Evolutionary conservation across 1,284 basidiomycete species (phyloP).

Genomic region (Malassezia restricta): DNA sequence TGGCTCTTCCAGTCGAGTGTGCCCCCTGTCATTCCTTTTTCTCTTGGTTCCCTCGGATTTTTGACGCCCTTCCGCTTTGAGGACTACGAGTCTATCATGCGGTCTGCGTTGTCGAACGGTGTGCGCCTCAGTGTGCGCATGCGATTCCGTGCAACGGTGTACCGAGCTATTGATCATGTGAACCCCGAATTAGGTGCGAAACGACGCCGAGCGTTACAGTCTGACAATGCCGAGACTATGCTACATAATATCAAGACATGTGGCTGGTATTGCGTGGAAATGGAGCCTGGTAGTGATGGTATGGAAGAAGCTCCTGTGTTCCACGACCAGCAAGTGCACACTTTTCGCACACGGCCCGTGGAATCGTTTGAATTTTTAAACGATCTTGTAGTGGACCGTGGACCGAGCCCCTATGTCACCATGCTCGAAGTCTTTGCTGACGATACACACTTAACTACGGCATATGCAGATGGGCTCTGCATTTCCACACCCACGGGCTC

Average conservation of each 20-base stretch:
- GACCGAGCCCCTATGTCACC: slow-evolving; percentile 94
- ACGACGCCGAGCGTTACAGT: slow-evolving; percentile 30
- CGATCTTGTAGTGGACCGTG: slow-evolving; percentile 92
- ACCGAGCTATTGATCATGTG: slow-evolving; percentile 48
- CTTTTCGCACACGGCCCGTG: slow-evolving; percentile 83
- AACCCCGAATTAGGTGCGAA: neutral
- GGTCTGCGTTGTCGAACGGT: slow-evolving; percentile 76
- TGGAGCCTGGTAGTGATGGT: slow-evolving; percentile 3
- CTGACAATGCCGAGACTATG: slow-evolving; percentile 40
- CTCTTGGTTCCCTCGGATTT: slow-evolving; percentile 95
- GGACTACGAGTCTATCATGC: slow-evolving; percentile 74
- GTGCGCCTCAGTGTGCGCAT: slow-evolving; percentile 95
- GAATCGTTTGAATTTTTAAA: slow-evolving; percentile 98
- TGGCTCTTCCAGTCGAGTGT: slow-evolving; percentile 98
- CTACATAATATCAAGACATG: slow-evolving; percentile 35
- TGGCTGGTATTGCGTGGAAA: slow-evolving; percentile 43
- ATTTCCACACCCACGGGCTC: slow-evolving; percentile 95
- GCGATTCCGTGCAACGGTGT: slow-evolving; percentile 98
- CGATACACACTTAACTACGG: slow-evolving; percentile 97
- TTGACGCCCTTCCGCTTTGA: slow-evolving; percentile 95
- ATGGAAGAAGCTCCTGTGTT: neutral
- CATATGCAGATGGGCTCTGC: slow-evolving; percentile 91
- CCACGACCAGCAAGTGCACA: slow-evolving; percentile 94
- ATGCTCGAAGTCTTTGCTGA: slow-evolving; percentile 93
- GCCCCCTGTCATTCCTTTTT: slow-evolving; percentile 90